Conservation (phyloP, 2,329 filamentous ascomycete genomes). For the Penicillium sclerotiorum region DNA sequence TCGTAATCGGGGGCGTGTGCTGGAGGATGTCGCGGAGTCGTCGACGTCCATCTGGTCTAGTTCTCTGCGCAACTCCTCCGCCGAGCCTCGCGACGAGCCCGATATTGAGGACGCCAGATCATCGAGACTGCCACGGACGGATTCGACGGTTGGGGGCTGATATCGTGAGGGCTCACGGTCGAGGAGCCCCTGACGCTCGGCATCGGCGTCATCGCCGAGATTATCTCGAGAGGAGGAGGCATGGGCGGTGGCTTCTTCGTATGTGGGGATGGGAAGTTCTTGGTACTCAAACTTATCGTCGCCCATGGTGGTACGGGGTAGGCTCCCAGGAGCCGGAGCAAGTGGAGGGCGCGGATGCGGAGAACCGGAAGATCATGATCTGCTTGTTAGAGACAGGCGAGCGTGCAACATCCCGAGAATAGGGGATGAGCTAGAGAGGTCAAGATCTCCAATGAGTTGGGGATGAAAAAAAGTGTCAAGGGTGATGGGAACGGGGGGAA, state of each 20-base stretch:
- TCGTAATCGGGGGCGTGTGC: constrained; percentile 45
- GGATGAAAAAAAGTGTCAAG: not conserved
- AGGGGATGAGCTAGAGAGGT: not conserved
- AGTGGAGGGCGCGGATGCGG: constrained; percentile 31
- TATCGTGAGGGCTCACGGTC: constrained; percentile 58
- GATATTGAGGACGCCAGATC: constrained; percentile 57
- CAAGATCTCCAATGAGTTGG: not conserved
- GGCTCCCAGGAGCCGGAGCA: constrained; percentile 37
- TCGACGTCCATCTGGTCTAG: constrained; percentile 89
- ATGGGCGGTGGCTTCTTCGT: constrained; percentile 68
- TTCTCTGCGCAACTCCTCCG: constrained; percentile 71
- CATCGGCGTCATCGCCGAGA: constrained; percentile 46
- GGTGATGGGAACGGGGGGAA: not conserved
- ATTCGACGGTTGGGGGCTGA: constrained; percentile 79
- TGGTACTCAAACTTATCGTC: constrained; percentile 63
- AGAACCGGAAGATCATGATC: constrained; percentile 43
- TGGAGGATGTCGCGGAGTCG: constrained; percentile 56
- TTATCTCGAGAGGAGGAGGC: constrained; percentile 26
- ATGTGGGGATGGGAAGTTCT: constrained; percentile 74
- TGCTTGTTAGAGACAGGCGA: constrained; percentile 29
- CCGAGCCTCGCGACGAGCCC: constrained; percentile 57
- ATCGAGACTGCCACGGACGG: constrained; percentile 66
- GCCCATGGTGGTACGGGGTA: constrained; percentile 40
- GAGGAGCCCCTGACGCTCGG: constrained; percentile 40
- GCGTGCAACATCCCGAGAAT: constrained; percentile 33